Conservation (phyloP, 305 asterid species). For the Withania somnifera region DNA sequence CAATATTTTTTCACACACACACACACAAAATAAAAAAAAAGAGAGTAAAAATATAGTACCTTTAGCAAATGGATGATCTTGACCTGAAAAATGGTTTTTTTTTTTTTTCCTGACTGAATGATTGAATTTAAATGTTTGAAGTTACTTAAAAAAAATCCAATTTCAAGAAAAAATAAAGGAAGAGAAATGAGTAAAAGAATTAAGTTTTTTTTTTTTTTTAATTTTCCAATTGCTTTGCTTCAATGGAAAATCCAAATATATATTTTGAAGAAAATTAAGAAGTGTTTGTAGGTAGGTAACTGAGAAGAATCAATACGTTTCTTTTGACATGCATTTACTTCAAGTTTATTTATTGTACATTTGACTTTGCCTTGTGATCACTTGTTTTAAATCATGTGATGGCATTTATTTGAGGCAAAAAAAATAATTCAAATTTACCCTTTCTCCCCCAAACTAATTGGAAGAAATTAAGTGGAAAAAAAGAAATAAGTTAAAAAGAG, state of each 20-base stretch:
- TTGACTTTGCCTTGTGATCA: background rate
- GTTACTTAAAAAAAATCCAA: background rate
- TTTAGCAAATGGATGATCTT: background rate
- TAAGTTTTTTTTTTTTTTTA: background rate
- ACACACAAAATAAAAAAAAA: background rate
- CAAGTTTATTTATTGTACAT: background rate
- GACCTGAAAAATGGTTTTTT: background rate
- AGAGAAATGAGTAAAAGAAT: background rate
- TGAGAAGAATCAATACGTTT: background rate
- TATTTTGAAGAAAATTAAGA: too few species aligned
- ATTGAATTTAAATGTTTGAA: background rate
- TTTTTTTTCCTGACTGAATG: background rate
- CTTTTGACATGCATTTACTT: background rate
- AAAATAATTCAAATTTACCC: too few species aligned
- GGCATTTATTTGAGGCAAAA: background rate
- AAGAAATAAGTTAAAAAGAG: too few species aligned
- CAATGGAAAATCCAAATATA: background rate
- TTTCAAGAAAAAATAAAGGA: background rate
- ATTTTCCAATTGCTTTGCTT: background rate
- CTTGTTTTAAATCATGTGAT: background rate
- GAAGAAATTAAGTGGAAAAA: too few species aligned
- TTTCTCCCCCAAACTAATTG: too few species aligned
- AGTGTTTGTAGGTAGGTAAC: background rate
- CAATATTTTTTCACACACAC: background rate
- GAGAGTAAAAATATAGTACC: background rate